Evolutionary conservation across 306 rosid genomes (phyloP).

Genomic region (Vigna unguiculata): DNA sequence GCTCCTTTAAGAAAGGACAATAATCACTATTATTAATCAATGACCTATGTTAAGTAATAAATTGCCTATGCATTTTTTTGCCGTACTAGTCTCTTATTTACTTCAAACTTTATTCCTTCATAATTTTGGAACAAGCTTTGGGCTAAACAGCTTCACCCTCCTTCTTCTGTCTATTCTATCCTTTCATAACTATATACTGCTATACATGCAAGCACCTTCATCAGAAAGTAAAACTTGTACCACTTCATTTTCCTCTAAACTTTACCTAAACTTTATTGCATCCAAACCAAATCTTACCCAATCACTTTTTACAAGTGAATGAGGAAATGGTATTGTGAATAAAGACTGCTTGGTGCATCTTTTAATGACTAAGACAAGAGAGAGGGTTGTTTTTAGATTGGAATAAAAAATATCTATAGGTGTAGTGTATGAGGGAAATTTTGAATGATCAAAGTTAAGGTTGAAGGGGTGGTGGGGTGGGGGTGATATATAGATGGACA

Average conservation of each 20-base stretch:
- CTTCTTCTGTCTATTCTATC: conserved; percentile 24
- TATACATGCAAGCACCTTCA: conserved; percentile 21
- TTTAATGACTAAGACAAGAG: conserved; percentile 41
- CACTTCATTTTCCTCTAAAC: conserved; percentile 8
- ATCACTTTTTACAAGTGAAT: not conserved
- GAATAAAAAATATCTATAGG: not conserved
- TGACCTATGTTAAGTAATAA: not conserved
- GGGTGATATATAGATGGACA: not conserved
- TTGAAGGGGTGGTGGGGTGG: conserved; percentile 41
- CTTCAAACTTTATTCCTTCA: conserved; percentile 15
- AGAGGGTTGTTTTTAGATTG: not conserved
- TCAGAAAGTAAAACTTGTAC: conserved; percentile 34
- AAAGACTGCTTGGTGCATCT: conserved; percentile 39
- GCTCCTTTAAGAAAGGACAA: conserved; percentile 35
- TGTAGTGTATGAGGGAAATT: not conserved
- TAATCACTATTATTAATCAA: not conserved
- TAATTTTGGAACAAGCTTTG: conserved; percentile 46
- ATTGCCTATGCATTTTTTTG: conserved; percentile 8
- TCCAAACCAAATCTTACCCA: conserved; percentile 18
- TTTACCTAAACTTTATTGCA: conserved; percentile 19
- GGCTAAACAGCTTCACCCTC: conserved; percentile 42
- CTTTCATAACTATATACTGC: not conserved
- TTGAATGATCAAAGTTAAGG: conserved; percentile 23
- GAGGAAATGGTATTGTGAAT: conserved; percentile 5
- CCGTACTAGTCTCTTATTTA: conserved; percentile 16